Evolutionary conservation across 2,329 filamentous ascomycete genomes (phyloP).

Genomic region (Curvularia hawaiiensis): DNA sequence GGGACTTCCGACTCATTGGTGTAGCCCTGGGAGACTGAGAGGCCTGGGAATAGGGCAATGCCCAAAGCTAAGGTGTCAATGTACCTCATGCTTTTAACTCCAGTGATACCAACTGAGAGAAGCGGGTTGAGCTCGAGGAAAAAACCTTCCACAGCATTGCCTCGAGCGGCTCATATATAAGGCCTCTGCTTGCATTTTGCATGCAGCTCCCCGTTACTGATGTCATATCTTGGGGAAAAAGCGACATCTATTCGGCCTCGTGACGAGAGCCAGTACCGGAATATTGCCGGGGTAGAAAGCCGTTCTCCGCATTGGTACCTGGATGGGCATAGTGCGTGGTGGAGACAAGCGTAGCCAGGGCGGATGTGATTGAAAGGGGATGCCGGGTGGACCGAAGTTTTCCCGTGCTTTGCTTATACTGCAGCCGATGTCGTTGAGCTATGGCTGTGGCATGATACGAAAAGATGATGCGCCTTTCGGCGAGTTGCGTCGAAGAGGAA

Average conservation of each 20-base stretch:
- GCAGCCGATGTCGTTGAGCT: not conserved
- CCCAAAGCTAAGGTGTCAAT: conserved; percentile 3
- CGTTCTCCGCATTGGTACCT: conserved; percentile 22
- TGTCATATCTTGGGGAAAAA: conserved; percentile 7
- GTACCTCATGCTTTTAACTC: conserved; percentile 15
- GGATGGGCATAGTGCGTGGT: conserved; percentile 22
- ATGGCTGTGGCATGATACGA: not conserved
- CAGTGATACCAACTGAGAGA: not conserved
- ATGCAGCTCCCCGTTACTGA: conserved; percentile 1
- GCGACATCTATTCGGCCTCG: conserved; percentile 9
- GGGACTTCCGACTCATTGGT: conserved; percentile 38
- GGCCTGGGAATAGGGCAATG: conserved; percentile 17
- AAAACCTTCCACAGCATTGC: not conserved
- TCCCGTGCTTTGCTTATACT: not conserved
- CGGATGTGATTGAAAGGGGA: not conserved
- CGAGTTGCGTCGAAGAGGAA: not conserved
- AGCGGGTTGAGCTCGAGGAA: not conserved
- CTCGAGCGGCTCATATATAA: not conserved
- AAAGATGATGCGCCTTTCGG: not conserved
- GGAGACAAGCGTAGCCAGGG: conserved; percentile 1
- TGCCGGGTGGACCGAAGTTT: not conserved
- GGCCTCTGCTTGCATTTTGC: not conserved
- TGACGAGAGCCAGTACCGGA: conserved; percentile 16
- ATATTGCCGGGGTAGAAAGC: conserved; percentile 13
- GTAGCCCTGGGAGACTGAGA: conserved; percentile 24